Percentiles rank a stretch among this genome's conserved stretches.
phyloP scores from a whole-genome alignment of 2,329 filamentous ascomycete species.

The Aspergillus cejpii region DNA sequence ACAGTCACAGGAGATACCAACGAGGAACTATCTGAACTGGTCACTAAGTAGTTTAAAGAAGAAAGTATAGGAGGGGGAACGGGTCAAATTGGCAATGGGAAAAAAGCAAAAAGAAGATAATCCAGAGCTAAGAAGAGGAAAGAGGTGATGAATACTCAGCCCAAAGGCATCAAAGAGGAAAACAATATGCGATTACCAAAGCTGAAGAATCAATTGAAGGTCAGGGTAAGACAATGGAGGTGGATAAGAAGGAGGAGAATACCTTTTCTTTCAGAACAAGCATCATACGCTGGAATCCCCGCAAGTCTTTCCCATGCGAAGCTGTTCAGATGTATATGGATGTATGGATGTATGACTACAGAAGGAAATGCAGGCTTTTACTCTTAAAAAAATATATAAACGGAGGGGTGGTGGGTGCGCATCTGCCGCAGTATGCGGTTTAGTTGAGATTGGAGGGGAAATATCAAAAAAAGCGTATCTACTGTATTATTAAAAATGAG shows the following conservation, averaged over 20 bases:
- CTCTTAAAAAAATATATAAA: slow-evolving; percentile 4
- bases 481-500: background rate
- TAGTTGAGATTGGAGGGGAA: slow-evolving; percentile 17
- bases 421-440: slow-evolving; percentile 18
- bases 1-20: slow-evolving; percentile 8
- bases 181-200: slow-evolving; percentile 20
- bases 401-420: slow-evolving; percentile 4
- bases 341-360: slow-evolving; percentile 11
- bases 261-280: slow-evolving; percentile 7
- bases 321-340: slow-evolving; percentile 2
- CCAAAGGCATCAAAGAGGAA: slow-evolving; percentile 22
- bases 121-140: slow-evolving; percentile 43
- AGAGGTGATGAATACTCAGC: slow-evolving; percentile 46
- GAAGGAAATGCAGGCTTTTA: slow-evolving; percentile 4
- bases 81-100: slow-evolving; percentile 2
- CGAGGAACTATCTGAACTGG: slow-evolving; percentile 10
- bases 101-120: slow-evolving; percentile 13
- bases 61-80: slow-evolving; percentile 6
- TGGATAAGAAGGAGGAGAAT: no score
- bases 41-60: slow-evolving; percentile 6
- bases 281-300: no score
- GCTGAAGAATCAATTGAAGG: slow-evolving; percentile 13
- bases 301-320: slow-evolving; percentile 11
- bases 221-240: background rate
- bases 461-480: slow-evolving; percentile 9